A percentile compares a stretch with the other conserved stretches of the same genome.
These are phyloP conservation scores for Spathaspora girioi DNA, from an alignment of 805 yeast genomes.

Conservation along the genomic window DNA sequence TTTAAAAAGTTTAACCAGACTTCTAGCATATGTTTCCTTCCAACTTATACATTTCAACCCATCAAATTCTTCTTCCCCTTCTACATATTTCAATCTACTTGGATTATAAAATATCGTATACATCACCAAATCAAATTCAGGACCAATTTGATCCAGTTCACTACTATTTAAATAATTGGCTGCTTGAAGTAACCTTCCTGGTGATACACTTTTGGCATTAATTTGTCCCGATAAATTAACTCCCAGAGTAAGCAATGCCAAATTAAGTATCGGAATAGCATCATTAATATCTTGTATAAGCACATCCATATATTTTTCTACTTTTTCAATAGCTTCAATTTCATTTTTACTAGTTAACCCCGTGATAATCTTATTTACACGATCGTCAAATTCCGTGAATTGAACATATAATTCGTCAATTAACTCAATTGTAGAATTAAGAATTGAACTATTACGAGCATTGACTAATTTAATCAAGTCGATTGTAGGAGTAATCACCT, in stretches of 20 bases:
- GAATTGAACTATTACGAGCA: slow-evolving; percentile 56
- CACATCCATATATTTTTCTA: slow-evolving; percentile 47
- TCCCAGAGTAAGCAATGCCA: slow-evolving; percentile 67
- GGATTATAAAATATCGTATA: slow-evolving; percentile 64
- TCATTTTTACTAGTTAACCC: slow-evolving; percentile 24
- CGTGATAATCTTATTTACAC: slow-evolving; percentile 38
- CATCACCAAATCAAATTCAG: slow-evolving; percentile 51
- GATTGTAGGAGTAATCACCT: slow-evolving; percentile 61
- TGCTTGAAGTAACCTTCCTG: slow-evolving; percentile 65
- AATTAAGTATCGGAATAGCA: slow-evolving; percentile 62
- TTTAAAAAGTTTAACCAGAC: slow-evolving; percentile 40
- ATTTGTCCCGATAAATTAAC: slow-evolving; percentile 51
- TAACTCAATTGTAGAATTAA: slow-evolving; percentile 52
- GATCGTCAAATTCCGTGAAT: slow-evolving; percentile 53
- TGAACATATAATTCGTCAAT: slow-evolving; percentile 54
- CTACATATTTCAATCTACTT: slow-evolving; percentile 34
- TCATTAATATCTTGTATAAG: slow-evolving; percentile 57
- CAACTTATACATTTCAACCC: slow-evolving; percentile 51
- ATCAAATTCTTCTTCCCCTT: slow-evolving; percentile 13
- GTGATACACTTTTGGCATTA: slow-evolving; percentile 50
- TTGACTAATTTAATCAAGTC: slow-evolving; percentile 62
- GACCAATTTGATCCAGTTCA: slow-evolving; percentile 39
- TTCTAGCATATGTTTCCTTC: slow-evolving; percentile 69
- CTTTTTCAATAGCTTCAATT: slow-evolving; percentile 38
- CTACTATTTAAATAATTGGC: slow-evolving; percentile 35